These are phyloP conservation scores for Diaporthe capsici DNA, from an alignment of 2,329 filamentous ascomycete genomes.

Conservation along the genomic window DNA sequence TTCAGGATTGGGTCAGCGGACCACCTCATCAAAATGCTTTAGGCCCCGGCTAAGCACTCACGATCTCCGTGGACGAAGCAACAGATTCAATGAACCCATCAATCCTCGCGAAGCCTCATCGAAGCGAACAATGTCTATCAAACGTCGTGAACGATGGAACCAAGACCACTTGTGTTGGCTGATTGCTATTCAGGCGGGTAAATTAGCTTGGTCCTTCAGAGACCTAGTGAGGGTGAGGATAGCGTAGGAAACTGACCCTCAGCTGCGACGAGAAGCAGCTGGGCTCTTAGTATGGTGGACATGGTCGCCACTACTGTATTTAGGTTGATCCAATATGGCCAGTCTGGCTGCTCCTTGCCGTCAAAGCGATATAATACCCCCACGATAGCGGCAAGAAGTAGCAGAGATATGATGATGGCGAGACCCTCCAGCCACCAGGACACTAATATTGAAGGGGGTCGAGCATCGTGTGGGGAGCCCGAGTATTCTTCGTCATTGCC, in stretches of 20 bases:
- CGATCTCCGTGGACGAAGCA: not conserved
- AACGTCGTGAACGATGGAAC: not conserved
- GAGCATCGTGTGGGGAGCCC: fast-evolving
- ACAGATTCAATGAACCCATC: not conserved
- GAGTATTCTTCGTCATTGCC: not conserved
- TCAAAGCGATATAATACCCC: not conserved
- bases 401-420: not conserved
- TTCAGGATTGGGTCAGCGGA: not conserved
- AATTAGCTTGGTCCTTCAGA: too few species aligned
- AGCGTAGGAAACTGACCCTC: not conserved
- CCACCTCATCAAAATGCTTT: fast-evolving
- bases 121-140: not conserved
- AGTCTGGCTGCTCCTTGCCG: not conserved
- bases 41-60: not conserved
- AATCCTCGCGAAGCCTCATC: not conserved
- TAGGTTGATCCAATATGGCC: not conserved
- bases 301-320: not conserved
- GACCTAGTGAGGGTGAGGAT: not conserved
- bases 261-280: not conserved
- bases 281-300: not conserved
- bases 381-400: not conserved
- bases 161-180: not conserved
- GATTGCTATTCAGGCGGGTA: not conserved
- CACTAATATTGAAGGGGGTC: not conserved
- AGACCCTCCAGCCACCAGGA: not conserved